A percentile compares a stretch with the other conserved stretches of the same genome.
phyloP scores from a whole-genome alignment of 768 basidiomycete species.

The Xerocomus brunneocitrinus region DNA sequence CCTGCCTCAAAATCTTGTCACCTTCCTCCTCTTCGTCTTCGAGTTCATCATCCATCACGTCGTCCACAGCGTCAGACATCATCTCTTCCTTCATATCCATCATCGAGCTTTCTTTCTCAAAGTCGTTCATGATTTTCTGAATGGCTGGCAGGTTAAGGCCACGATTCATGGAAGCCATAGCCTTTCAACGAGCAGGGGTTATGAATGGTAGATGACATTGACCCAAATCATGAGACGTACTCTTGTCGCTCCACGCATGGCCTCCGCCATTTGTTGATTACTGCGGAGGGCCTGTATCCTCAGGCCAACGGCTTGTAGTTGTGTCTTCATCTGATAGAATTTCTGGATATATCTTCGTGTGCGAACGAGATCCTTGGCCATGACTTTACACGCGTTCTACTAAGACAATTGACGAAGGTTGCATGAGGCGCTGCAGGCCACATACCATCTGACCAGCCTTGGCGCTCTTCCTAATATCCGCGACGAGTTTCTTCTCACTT shows the following conservation, averaged over 20 bases:
- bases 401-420: constrained; percentile 17
- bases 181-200: constrained; percentile 43
- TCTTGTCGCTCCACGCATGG: constrained; percentile 96
- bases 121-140: constrained; percentile 95
- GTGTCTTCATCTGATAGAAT: constrained; percentile 98
- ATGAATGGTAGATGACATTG: background rate
- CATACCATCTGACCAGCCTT: constrained; percentile 91
- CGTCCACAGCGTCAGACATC: constrained; percentile 98
- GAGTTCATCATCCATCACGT: constrained; percentile 88
- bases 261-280: constrained; percentile 99
- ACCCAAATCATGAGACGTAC: constrained; percentile 44
- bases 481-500: constrained; percentile 93
- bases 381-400: constrained; percentile 97
- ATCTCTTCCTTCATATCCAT: constrained; percentile 99
- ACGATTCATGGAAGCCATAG: constrained; percentile 97
- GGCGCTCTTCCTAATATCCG: constrained; percentile 95
- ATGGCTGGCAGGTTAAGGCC: constrained; percentile 94
- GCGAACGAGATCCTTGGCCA: constrained; percentile 97
- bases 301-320: constrained; percentile 91
- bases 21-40: constrained; percentile 97
- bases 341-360: constrained; percentile 95
- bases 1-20: constrained; percentile 92
- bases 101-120: constrained; percentile 93
- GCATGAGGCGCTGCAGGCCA: background rate
- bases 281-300: constrained; percentile 94